A percentile compares a stretch with the other conserved stretches of the same genome.
Evolutionary conservation across 441 rosid genomes (phyloP).

Genomic region (Lepidium campestre): DNA sequence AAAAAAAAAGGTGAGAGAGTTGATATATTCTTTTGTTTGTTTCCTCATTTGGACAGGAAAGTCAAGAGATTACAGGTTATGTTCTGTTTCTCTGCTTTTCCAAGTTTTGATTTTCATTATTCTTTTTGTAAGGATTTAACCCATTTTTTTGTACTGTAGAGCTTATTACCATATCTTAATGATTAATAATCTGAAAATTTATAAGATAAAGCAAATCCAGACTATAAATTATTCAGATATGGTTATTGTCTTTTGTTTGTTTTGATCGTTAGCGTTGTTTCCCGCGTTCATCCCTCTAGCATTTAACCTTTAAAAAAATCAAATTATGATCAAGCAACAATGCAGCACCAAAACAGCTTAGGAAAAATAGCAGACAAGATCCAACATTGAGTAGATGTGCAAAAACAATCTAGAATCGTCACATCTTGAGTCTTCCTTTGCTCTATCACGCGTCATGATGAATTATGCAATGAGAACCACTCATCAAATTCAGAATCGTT

Average conservation of each 20-base stretch:
- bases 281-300: neutral
- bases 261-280: neutral
- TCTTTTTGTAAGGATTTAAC: constrained; percentile 21
- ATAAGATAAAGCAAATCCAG: neutral
- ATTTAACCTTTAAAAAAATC: neutral
- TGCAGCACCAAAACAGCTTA: neutral
- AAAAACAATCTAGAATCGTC: neutral
- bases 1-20: constrained; percentile 10
- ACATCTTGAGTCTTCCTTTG: neutral
- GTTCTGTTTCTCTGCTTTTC: constrained; percentile 11
- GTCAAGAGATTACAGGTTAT: constrained; percentile 12
- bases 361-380: neutral
- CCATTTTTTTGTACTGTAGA: too few species aligned
- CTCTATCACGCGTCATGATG: neutral
- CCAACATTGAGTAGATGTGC: neutral
- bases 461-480: neutral
- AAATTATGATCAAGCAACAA: neutral
- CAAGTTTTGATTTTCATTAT: constrained; percentile 27
- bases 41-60: constrained; percentile 12
- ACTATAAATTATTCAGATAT: neutral
- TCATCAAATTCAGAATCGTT: neutral
- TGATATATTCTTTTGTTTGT: neutral
- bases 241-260: neutral
- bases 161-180: too few species aligned
- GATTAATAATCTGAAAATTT: neutral